phyloP scores from a whole-genome alignment of 2,329 filamentous ascomycete genomes.

The Cylindrodendrum hubeiense region DNA sequence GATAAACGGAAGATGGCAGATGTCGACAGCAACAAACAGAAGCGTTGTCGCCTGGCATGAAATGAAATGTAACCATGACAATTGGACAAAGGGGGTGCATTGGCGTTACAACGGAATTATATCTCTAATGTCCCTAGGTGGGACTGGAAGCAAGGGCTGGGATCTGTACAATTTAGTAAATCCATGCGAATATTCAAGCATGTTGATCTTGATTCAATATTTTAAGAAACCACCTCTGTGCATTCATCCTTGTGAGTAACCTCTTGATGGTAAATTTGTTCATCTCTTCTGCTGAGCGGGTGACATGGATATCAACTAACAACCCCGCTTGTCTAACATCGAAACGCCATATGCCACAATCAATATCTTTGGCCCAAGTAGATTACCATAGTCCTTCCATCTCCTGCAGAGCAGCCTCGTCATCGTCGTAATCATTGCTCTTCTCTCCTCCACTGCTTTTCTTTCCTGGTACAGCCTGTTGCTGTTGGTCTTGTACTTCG shows the following conservation, averaged over 20 bases:
- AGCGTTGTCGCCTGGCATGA: constrained; percentile 40
- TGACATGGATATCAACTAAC: too few species aligned
- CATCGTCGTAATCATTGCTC: constrained; percentile 66
- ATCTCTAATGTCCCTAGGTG: constrained; percentile 30
- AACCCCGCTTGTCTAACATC: too few species aligned
- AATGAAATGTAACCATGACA: constrained; percentile 28
- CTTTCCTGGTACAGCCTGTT: constrained; percentile 8
- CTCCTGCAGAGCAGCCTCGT: constrained; percentile 77
- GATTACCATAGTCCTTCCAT: constrained; percentile 67
- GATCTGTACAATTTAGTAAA: constrained; percentile 36
- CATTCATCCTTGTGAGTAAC: too few species aligned
- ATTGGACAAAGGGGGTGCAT: constrained; percentile 24
- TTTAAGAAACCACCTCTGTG: background rate
- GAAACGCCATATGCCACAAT: background rate
- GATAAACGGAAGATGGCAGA: constrained; percentile 36
- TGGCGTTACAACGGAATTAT: constrained; percentile 36
- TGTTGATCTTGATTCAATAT: constrained; percentile 14
- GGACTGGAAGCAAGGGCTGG: constrained; percentile 29
- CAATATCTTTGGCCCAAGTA: background rate
- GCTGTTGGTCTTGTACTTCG: constrained; percentile 43
- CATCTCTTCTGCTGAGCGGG: too few species aligned
- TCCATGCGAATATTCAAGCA: constrained; percentile 35
- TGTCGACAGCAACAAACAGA: constrained; percentile 23
- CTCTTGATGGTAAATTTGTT: too few species aligned
- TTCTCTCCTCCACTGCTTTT: constrained; percentile 16